Base-by-base conservation (phyloP, 2,329 filamentous ascomycete species). In the Xylaria polymorpha region DNA sequence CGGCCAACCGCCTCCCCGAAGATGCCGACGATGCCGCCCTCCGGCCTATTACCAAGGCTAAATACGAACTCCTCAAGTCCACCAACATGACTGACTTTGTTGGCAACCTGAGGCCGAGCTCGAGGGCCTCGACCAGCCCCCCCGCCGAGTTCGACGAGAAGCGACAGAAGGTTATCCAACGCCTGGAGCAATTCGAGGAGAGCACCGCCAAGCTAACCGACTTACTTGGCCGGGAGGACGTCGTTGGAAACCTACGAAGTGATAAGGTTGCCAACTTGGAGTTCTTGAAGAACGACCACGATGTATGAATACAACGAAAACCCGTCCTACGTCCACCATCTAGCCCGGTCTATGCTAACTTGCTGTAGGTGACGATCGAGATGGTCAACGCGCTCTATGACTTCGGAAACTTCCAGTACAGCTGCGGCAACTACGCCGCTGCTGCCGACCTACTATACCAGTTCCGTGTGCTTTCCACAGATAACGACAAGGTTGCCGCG, bases 1-100 rank as follows among this genome's bases (percentile, higher is more conserved):
- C 92, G 78, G 91, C 91, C 78, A 90, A 91, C 79, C 90, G 93
- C 81, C 91, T 97, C 74, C 91, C 94, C 80, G 92, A 94, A 78
- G 88, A 90, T 75, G 88, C 87, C 77, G 85, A 88, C 69, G 84
- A 85, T 71, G 82, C 80, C 46, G 83, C 87, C 82, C 83, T 88
- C 65, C 86, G 86, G 77, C 91, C 94, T 81, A 91, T 97, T 77
- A 91, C 91, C 72, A 89, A 92, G 80, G 90, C 94, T 77, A 97
- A 97, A 83, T 97, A 95, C 82, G 91, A 95, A 83, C 90, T 99
- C 68, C 90, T 99, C 75, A 95, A 97, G 85, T 91, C 94, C 81
- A 98, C 96, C 78, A 98, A 98, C 87, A 99, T 99, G 96, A 96
- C 92, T 78, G 96, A 99, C 83, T 99, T 97, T 81, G 93, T 98